Evolutionary conservation across 257 asterid species (phyloP), one percentile per base, ranked within the genome.

Genomic region (Solanum chiquidenum): DNA sequence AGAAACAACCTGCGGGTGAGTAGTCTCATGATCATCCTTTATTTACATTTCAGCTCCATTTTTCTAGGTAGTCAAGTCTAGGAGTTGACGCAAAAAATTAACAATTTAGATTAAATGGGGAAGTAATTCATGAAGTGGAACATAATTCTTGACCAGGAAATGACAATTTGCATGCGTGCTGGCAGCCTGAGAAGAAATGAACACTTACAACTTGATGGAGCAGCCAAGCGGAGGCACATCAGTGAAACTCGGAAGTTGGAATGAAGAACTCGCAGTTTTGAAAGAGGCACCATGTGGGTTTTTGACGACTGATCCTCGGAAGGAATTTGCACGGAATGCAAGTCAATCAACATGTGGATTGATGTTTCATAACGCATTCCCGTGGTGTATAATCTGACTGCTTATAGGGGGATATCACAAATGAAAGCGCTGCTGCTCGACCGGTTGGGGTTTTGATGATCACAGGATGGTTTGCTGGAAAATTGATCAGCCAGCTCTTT

Each of bases 131-230:
- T 88, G 90, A 85, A 86, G 88, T 86, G 42, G 66, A 86, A 77
- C 77, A 60, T 52, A 42, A 83, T 91, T 90, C 86, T 90, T 95
- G 94, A 92, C 89, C 98, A 93, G 98, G 98, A 90, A 92, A 93
- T 91, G 98, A 94, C 85, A 94, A 92, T 94, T 92, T 94, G 92
- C 94, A 93, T 90, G 91, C 92, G 86, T 93, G 89, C 90, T 90
- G 99, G 98, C 97, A 95, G 98, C 95, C 96, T 93, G 98, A 97
- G 94, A 95, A 97, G 95, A 95, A 95, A 90, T 95, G 97, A 94
- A 68, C 58, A 89, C 72, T 58, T 46, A 46, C 68, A 49, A 29
- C 85, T 80, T 80, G 85, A 80, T 49, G 85, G 85, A 12, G 58
- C 85, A 14, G 42, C 85, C 66, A 29, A 44, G 11, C 25, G 20